Base-by-base conservation (phyloP, 2,329 filamentous ascomycete genomes). In the Calonectria montana region DNA sequence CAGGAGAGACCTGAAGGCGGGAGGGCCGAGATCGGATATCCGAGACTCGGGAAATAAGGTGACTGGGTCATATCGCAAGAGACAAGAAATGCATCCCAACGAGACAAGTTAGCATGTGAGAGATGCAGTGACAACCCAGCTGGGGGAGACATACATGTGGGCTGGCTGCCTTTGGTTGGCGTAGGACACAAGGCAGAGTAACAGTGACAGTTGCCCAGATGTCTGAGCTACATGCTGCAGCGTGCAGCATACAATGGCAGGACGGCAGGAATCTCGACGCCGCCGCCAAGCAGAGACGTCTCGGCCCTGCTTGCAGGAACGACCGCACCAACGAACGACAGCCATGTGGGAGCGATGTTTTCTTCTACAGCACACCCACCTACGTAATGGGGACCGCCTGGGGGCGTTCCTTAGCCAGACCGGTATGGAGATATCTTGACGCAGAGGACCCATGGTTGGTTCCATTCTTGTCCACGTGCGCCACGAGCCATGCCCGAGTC, bases 401-500 rank as follows among this genome's bases (percentile, higher is more conserved):
- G 61, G 21, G 45, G 41, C 45, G 53, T 43, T 67, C 41, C 65
- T 59, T 29, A 43, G 37, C 37, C 55, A 75, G 74, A 77, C 74
- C 76, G 70, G 73, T 73, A 77, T 71, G 71, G 69, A 62, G 71
- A 73, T 68, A 47, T 45, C 61, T 41, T 21, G 18, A 31, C 37
- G 23, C 47, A 47, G 41, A 50, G 67, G 47, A 39, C 50, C 55
- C 43, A 35, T 43, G 67, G 72, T 72, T 74, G 72, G 72, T 61
- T 64, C 57, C 37, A 23, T 65, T 21, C 48, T 18, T 69, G 65
- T 65, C 70, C 67, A 70, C 70, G 72, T 70, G 67, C 59, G 63
- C 53, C 66, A 41, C 48, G 63, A 43, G 62, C 45, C 50, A 63
- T 45, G 61, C 47, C 25, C 23, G 47, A 68, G 71, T 63, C 64